Base-by-base conservation (phyloP, 2,329 filamentous ascomycete species). In the Cercospora sp. region DNA sequence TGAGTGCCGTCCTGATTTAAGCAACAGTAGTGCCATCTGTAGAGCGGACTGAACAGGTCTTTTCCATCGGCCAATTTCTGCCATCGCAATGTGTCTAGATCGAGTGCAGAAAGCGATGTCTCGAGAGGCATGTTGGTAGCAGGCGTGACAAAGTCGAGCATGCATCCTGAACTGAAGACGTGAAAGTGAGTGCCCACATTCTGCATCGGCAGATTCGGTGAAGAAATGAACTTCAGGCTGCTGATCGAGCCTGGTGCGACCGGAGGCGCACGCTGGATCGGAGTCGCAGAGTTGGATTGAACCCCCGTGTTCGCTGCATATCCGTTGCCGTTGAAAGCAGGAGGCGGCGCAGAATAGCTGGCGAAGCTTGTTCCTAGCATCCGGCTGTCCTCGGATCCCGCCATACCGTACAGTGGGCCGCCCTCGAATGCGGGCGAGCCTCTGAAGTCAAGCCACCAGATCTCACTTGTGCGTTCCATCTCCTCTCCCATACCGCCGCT, bases 1-100 rank as follows among this genome's bases (percentile, higher is more conserved):
- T 97, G 97, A 6, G 95, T 97, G 5, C 94, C 94, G 74, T 97
- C 92, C 69, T 95, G 90, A 77, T 97, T 96, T 81, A 97, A 91
- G 3, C 93, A 97, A 79, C 95, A 98, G 78, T 99, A 99, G 79
- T 98, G 94, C 95, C 95, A 99, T 68, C 94, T 89, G 79, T 95
- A 98, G n/a, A 91, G 92, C 0, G 89, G 84, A 73, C 91, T 91
- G 81, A 97, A 99, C 36, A 99, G 90, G 77, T 99, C 95, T 60
- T 92, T 91, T 3, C 95, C 95, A 75, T 97, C 94, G 1, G 94
- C 95, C 18, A 99, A 85, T 77, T 94, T 96, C 79, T 97, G 93
- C 95, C 95, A 99, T 59, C 94, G 90, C 60, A 98, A 82, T 0
- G 91, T 90, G 67, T 91, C 90, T 10, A 99, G 84, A 74, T 99